These are phyloP conservation scores for Xylaria sp. DNA, from an alignment of 2,329 filamentous ascomycete genomes.

Conservation along the genomic window DNA sequence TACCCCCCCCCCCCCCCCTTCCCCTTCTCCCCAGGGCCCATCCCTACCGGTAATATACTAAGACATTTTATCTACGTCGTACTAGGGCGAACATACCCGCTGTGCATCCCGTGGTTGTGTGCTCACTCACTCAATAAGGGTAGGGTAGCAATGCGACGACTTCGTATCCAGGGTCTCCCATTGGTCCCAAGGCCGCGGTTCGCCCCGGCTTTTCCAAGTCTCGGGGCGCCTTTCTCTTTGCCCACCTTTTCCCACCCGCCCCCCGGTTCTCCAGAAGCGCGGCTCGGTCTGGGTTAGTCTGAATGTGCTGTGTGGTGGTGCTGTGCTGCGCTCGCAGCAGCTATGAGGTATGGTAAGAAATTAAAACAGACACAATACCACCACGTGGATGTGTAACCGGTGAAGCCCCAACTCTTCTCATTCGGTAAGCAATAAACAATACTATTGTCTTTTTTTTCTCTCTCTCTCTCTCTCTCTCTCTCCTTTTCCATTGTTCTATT, in stretches of 20 bases:
- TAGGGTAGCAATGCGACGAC: conserved; percentile 26
- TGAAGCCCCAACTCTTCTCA: conserved; percentile 10
- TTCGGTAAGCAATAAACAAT: conserved; percentile 31
- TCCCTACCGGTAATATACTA: conserved; percentile 18
- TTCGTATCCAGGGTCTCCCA: conserved; percentile 16
- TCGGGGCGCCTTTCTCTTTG: conserved; percentile 22
- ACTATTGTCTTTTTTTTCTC: conserved; percentile 34
- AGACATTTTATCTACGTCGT: conserved; percentile 21
- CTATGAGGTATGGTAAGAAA: conserved; percentile 8
- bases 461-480: no score
- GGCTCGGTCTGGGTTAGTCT: conserved; percentile 28
- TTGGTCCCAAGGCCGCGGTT: conserved; percentile 35
- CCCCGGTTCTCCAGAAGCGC: conserved; percentile 13
- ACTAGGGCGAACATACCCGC: conserved; percentile 28
- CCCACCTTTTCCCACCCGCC: neutral
- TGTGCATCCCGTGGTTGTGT: conserved; percentile 20
- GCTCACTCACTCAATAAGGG: conserved; percentile 8
- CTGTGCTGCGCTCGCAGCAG: no score
- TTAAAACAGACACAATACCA: neutral
- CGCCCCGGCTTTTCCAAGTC: conserved; percentile 28
- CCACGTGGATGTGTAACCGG: conserved; percentile 28
- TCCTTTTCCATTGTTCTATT: no score
- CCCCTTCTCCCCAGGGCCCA: neutral
- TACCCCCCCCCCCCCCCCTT: no score
- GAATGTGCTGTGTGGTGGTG: no score